Evolutionary conservation across 164 flowering plant species (phyloP), one percentile per base, ranked within the genome.

Genomic region (Piper longum): DNA sequence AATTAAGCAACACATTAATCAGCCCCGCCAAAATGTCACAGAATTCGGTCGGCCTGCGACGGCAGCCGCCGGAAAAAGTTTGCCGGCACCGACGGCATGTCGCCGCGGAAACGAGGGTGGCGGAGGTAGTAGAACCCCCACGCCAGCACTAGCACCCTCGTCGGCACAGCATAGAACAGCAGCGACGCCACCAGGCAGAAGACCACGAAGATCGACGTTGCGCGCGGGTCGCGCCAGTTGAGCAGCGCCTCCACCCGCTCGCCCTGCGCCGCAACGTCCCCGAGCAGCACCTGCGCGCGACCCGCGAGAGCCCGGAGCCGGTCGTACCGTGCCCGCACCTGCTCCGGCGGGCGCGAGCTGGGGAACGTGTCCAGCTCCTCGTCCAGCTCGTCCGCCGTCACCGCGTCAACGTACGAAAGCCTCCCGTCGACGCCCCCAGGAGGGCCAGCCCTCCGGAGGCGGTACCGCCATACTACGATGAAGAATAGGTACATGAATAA

Each of bases 331-430:
- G 74, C 66, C 0, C 96, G 80, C 2, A 95, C 77, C 9, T 75
- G 74, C 8, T 95, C 96, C 0, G 74, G 39, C 0, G 91, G 57
- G 42, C 90, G 67, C 3, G 84, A 61, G 61, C 78, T 69, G 2
- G 98, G 99, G 63, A 89, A 79, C 7, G 82, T 80, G 66, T 95
- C 99, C 16, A 95, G 82, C 68, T 95, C 99, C 62, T 95, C 99
- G 59, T 95, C 99, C 0, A 91, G 80, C 75, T 95, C 98, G 41
- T 91, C 99, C 0, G 64, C 65, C 2, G 84, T 79, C 54, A 86
- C 87, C 0, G 68, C 73, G 16, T 91, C 96, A n/a, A 83, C 81
- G 62, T 75, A 75, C 6, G 98, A 91, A 2, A 89, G 55, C 56
- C 95, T 67, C 1, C 84, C 73, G 67, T 91, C 96, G 79, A 86